Base-by-base conservation (phyloP, 768 basidiomycete genomes). In the Chlorophyllum brunneum region DNA sequence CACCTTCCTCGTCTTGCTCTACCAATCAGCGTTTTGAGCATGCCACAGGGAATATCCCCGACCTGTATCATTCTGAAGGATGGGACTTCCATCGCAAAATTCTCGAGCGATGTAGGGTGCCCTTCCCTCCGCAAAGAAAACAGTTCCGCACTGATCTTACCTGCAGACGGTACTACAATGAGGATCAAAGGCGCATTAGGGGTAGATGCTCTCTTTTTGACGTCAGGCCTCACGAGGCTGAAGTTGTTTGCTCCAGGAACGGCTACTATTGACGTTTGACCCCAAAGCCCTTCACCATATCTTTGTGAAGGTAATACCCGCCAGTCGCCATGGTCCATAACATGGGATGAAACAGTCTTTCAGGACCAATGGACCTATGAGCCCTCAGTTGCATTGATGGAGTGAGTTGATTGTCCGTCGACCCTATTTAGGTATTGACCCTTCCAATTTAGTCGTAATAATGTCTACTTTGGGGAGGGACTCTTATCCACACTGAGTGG, bases 261-360 rank as follows among this genome's bases (percentile, higher is more conserved):
- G 65, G 29, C 59, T 66, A 38, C 59, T 79, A 6, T 70, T 70
- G 51, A 66, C 75, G 0, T 74, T 61, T 44, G 78, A 79, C 52
- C 74, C 77, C 1, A 69, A 65, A 34, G 78, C 77, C 1, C 53
- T 79, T 48, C 67, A 77, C 46, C 70, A 73, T 50, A 74, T 79
- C 20, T 41, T 75, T 18, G 62, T 77, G 13, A 77, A 77, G 61
- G 78, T 74, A 38, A 54, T 61, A 42, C 38, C 33, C 23, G 34
- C 18, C 31, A 45, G 7, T 30, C 29, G 42, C 18, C 30, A 1
- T 36, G 13, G 24, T 47, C 31, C 18, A 5, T 20, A 5, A n/a
- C 16, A 5, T 33, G 31, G 20, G 18, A 23, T 54, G 2, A 18
- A 13, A 29, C 5, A 23, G 15, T 29, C 20, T 31, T 10, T 31